Percentiles rank a stretch among this genome's conserved stretches.
These are phyloP conservation scores for Colletotrichum sp. DNA, from an alignment of 2,329 filamentous ascomycete species.

Conservation along the genomic window DNA sequence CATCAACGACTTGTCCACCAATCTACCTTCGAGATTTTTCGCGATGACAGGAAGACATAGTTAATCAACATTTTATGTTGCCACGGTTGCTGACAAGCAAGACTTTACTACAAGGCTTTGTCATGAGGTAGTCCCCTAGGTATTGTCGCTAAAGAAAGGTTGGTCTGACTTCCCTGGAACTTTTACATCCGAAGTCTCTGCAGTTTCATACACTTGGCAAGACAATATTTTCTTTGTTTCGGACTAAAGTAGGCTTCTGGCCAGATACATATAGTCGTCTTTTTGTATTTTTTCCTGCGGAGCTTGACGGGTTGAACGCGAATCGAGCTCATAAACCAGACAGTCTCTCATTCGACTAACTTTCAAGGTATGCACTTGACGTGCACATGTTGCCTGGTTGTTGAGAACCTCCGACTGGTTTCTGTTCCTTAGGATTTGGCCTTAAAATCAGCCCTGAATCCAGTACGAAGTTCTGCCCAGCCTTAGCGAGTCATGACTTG, in stretches of 20 bases:
- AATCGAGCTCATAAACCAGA: not conserved
- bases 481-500: not conserved
- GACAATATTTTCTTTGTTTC: not conserved
- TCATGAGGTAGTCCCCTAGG: not conserved
- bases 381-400: not conserved
- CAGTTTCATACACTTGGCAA: not conserved
- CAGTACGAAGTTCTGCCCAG: not conserved
- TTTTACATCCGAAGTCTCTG: not conserved
- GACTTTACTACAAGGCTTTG: not conserved
- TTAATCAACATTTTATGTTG: not conserved
- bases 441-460: not conserved
- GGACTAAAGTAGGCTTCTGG: not conserved
- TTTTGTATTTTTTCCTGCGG: not conserved
- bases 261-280: not conserved
- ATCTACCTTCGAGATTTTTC: not conserved
- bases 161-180: not conserved
- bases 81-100: not conserved
- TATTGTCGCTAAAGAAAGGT: not conserved
- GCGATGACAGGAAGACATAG: not conserved
- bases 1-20: accelerated
- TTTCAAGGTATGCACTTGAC: not conserved
- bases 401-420: not conserved
- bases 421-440: not conserved
- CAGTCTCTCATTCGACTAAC: not conserved
- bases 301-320: not conserved